Evolutionary conservation across 176 grass and related monocot genomes (phyloP), one percentile per base, ranked within the genome.

Genomic region (Chloris gayana): DNA sequence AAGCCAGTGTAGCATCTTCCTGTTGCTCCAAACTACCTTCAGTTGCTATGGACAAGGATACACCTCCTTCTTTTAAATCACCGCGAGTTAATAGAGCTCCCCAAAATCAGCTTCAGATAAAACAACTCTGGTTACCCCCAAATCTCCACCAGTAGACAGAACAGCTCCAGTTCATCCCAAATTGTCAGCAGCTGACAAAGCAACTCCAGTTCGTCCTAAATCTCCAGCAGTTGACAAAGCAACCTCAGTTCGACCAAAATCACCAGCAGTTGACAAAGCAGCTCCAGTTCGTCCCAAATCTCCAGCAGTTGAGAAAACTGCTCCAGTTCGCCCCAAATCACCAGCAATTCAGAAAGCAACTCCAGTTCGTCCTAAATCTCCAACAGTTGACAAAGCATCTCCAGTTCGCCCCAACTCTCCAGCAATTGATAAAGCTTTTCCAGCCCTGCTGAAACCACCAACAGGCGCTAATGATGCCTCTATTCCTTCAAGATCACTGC

Each of bases 31-130:
- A 89, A 71, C 54, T 38, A 18, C 59, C n/a, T 76, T 21, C 77
- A 76, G 9, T 70, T 77, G 82, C 30, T 89, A 37, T 70, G 38
- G 82, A 85, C 65, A 89, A 89, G 58, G 82, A 66, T 39, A 35
- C 32, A 63, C 14, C 78, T 72, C 72, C 81, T 72, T 22, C 82
- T 81, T 85, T 78, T 50, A 85, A 69, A 77, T 89, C 66, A 0
- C 82, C 46, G 2, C 65, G 22, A 50, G 47, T 85, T 26, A 82
- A 59, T 72, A 77, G 47, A 65, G 41, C 74, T 38, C 46, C 58
- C 25, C 58, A 24, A 29, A 27, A 61, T 61, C 13, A 9, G 24
- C 58, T 61, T 61, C 58, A 61, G 70, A 50, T 64, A 82, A 73
- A 47, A 26, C 44, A 64, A 22, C 58, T 58, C 29, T 57, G 33